Base-by-base conservation (phyloP, 208 protist genomes). In the Leishmania tropica region DNA sequence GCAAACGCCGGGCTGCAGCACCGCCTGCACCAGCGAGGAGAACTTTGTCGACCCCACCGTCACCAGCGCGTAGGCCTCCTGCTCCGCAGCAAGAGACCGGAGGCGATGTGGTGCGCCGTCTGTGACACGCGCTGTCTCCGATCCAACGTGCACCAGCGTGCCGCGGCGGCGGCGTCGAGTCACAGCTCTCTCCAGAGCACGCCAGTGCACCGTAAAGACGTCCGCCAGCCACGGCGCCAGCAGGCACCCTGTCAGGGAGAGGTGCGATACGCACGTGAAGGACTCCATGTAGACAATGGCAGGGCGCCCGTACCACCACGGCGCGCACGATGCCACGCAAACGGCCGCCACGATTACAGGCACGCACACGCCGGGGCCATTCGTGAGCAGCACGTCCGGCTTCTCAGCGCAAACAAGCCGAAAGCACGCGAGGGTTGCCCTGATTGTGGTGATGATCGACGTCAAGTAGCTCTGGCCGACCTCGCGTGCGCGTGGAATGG, bases 321-420 rank as follows among this genome's bases (percentile, higher is more conserved):
- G 83, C 78, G 64, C 53, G 15, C 62, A 79, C 35, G 86, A 58
- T 2, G 90, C 75, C 11, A 98, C 37, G 31, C 94, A 81, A 40
- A 94, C 21, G 11, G 85, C 80, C 3, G 94, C 93, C 15, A 84
- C 75, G 28, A 96, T 90, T 17, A 98, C 89, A 21, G 97, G 97
- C 48, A 99, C 83, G 83, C 97, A 99, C 65, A 97, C 94, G 40
- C 96, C 97, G 71, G 97, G 97, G 1, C 97, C 97, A 80, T 99
- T 99, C 11, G 86, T 87, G n/a, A 99, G 85, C 80, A 98, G 80
- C 53, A 97, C 89, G 68, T 94, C 89, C 2, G 95, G 93, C 70
- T 70, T 71, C 78, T 95, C 89, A 10, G 45, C 17, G 10, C 78
- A 48, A 37, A 95, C 83, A 3, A 93, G 70, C 1, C 72, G 67